Evolutionary conservation across 495 filamentous ascomycete genomes (phyloP), one percentile per base, ranked within the genome.

Genomic region (Mytilinidion resinicola): DNA sequence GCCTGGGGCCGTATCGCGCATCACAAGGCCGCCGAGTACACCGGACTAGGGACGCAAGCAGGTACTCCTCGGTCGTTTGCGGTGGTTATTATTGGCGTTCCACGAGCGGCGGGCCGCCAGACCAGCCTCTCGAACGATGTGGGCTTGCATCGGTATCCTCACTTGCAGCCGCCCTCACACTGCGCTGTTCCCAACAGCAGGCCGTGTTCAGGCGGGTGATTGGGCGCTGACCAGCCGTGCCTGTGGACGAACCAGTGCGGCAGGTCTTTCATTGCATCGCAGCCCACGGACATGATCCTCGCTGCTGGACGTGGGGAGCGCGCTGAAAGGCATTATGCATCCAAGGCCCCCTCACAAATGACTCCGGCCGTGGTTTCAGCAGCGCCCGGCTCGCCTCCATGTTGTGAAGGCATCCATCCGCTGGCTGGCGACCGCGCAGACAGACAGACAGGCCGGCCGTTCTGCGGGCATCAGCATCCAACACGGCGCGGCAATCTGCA

Each of bases 401-500:
- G 25, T 30, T 30, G 25, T 2, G 25, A 30, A 6, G 3, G 25
- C 6, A 30, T 30, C 25, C 25, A 6, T 30, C 25, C 25, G 51
- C 12, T 41, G 34, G 48, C 17, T 54, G 59, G 25, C 6, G 25
- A 30, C 25, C 25, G 25, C 25, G 25, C 25, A 30, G 25, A 30
- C 25, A 30, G 25, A 6, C 25, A n/a, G n/a, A 30, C 25, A 30
- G 25, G 25, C 25, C 25, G 25, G 25, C 25, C 3, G 2, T 30
- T 30, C 6, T 30, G 25, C 25, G 25, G 25, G 25, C 25, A 30
- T 30, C 25, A 30, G 25, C 25, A 30, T 30, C 25, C 25, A 30
- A 30, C 43, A 43, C 54, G 56, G 53, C 48, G 53, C 53, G 54
- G 55, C 50, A 58, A 56, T 55, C 46, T 64, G 53, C 48, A 55